phyloP scores from a whole-genome alignment of 2,329 filamentous ascomycete genomes.

The Fusarium armeniacum region DNA sequence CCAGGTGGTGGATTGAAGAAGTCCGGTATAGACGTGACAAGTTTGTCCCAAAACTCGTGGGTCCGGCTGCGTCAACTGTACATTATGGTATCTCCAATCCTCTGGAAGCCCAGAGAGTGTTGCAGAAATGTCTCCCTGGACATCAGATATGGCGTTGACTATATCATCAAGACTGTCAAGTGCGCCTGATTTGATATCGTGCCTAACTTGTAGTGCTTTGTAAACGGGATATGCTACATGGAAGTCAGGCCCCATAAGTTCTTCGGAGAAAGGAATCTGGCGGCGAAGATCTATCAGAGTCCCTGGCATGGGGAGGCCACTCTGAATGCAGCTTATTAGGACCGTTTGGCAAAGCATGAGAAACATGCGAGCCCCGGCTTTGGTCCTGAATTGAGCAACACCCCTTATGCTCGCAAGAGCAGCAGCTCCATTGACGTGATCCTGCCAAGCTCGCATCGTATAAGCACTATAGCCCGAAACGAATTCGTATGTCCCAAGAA shows the following conservation, averaged over 20 bases:
- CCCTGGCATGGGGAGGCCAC: conserved; percentile 63
- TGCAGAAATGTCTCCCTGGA: conserved; percentile 60
- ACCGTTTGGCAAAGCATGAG: conserved; percentile 66
- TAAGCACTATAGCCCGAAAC: conserved; percentile 62
- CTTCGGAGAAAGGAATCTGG: conserved; percentile 56
- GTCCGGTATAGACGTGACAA: conserved; percentile 63
- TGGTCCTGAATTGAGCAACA: conserved; percentile 60
- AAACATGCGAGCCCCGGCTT: conserved; percentile 66
- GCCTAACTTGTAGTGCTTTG: conserved; percentile 61
- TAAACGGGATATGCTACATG: conserved; percentile 61
- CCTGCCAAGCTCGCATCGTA: conserved; percentile 65
- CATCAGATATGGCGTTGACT: conserved; percentile 55
- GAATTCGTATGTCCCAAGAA: conserved; percentile 69
- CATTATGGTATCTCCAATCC: conserved; percentile 60
- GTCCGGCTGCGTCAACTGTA: conserved; percentile 57
- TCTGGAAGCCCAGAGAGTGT: conserved; percentile 57
- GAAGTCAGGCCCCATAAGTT: conserved; percentile 58
- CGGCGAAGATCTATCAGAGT: conserved; percentile 62
- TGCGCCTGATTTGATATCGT: conserved; percentile 59
- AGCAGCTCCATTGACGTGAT: conserved; percentile 67
- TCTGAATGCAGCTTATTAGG: conserved; percentile 66
- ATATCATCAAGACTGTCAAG: conserved; percentile 56
- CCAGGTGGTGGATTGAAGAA: conserved; percentile 63
- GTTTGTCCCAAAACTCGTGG: conserved; percentile 58
- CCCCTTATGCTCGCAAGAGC: conserved; percentile 66